Evolutionary conservation across 169 alveolate species (phyloP), one percentile per base, ranked within the genome.

Genomic region (Cryptosporidium ubiquitum): DNA sequence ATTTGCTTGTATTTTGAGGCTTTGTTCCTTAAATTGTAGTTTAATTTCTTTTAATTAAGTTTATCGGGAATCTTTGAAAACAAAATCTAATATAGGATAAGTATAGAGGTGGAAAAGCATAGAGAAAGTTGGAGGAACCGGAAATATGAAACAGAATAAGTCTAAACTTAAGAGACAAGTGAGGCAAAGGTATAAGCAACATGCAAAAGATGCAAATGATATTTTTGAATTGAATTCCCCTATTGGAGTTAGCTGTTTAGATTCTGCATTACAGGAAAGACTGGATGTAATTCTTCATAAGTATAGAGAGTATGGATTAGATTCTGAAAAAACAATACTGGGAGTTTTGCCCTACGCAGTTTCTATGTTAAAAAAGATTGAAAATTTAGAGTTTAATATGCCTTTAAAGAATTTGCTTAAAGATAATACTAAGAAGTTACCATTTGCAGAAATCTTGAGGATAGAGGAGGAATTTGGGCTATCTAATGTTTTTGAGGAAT

Each of bases 191-290:
- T 52, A 40, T 2, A 79, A 79, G 33, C 39, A n/a, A 4, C 79
- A 31, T 58, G 39, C 68, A 64, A 64, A 40, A 12, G 58, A 39
- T 37, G 89, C 89, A 23, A 33, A 44, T 58, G 89, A 79, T 47
- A 64, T 79, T 40, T 79, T 79, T 79, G 68, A 39, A 29, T 40
- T 79, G 9, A 79, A 79, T 40, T 79, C 89, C 18, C 74, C 64
- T 18, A 26, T n/a, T 39, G 71, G 47, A 47, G 64, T 16, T 37
- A 64, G 55, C 37, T 42, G 64, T 79, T 29, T 79, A 6, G 89
- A 79, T 1, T 61, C 75, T 10, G 37, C 39, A 31, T 40, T 60
- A 47, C 57, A 57, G 16, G 68, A 58, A 2, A 29, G 52, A 9
- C 44, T 79, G 6, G 14, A 23, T 18, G 12, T 12, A 6, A 44